These are phyloP conservation scores for Anthostomella pinea DNA, from an alignment of 2,329 filamentous ascomycete species.

Conservation along the genomic window DNA sequence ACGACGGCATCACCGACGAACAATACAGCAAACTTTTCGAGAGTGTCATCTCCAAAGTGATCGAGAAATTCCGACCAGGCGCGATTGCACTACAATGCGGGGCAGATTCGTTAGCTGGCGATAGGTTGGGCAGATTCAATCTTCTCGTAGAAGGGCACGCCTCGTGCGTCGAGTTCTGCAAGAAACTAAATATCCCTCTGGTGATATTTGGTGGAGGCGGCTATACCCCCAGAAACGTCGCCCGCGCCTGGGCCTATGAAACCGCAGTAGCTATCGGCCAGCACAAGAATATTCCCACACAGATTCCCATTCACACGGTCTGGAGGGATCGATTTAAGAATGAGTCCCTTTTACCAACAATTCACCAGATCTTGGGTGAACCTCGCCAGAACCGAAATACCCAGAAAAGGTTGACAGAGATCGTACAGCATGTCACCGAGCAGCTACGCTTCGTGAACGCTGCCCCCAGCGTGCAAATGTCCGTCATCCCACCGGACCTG, in stretches of 20 bases:
- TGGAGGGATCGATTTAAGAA: constrained; percentile 88
- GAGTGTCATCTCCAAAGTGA: constrained; percentile 71
- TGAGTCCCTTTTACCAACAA: constrained; percentile 81
- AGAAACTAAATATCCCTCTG: constrained; percentile 74
- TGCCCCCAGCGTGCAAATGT: constrained; percentile 84
- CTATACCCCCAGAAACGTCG: constrained; percentile 95
- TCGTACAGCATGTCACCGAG: constrained; percentile 76
- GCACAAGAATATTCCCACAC: constrained; percentile 65
- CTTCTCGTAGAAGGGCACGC: constrained; percentile 94
- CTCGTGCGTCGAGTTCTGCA: constrained; percentile 85
- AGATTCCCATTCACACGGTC: constrained; percentile 76
- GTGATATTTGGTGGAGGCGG: constrained; percentile 92
- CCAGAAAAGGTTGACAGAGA: constrained; percentile 69
- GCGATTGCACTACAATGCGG: constrained; percentile 95
- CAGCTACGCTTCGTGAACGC: constrained; percentile 82
- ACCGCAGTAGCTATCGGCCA: constrained; percentile 84
- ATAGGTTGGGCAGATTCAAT: constrained; percentile 93
- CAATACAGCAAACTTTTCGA: constrained; percentile 87
- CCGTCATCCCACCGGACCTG: constrained; percentile 75
- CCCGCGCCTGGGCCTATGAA: constrained; percentile 94
- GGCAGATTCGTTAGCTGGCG: constrained; percentile 89
- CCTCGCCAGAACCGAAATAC: constrained; percentile 75
- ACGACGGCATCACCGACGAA: constrained; percentile 87
- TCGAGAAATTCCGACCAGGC: constrained; percentile 80
- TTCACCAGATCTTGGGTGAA: constrained; percentile 69